phyloP scores from a whole-genome alignment of 2,329 filamentous ascomycete species.

The Aureobasidium namibiae region DNA sequence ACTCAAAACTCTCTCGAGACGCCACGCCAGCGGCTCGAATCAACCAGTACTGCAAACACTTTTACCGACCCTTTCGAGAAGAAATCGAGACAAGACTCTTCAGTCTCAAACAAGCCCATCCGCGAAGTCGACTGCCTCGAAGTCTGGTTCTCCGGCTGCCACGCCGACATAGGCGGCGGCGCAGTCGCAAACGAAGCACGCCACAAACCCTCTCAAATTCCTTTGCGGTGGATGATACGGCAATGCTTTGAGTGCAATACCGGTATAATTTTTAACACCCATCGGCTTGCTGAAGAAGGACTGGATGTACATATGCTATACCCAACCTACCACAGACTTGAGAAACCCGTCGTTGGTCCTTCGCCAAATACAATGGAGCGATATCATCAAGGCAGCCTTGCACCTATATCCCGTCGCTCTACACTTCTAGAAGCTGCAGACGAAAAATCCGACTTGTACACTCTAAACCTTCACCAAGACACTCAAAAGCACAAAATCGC shows the following conservation, averaged over 20 bases:
- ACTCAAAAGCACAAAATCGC: slow-evolving; percentile 15
- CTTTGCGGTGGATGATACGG: slow-evolving; percentile 41
- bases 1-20: not conserved
- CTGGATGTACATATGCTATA: slow-evolving; percentile 36
- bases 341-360: slow-evolving; percentile 27
- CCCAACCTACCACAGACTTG: slow-evolving; percentile 29
- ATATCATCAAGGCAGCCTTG: slow-evolving; percentile 27
- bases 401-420: slow-evolving; percentile 26
- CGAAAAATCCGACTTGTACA: slow-evolving; percentile 19
- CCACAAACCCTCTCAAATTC: slow-evolving; percentile 38
- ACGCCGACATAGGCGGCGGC: slow-evolving; percentile 39
- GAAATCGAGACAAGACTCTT: slow-evolving; percentile 22
- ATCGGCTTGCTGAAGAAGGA: slow-evolving; percentile 32
- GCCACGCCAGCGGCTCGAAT: not conserved
- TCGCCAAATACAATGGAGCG: slow-evolving; percentile 29
- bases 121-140: slow-evolving; percentile 21
- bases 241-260: slow-evolving; percentile 41
- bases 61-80: slow-evolving; percentile 3
- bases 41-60: not conserved
- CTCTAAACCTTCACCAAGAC: slow-evolving; percentile 19
- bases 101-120: slow-evolving; percentile 15
- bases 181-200: slow-evolving; percentile 34
- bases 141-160: slow-evolving; percentile 38
- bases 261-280: slow-evolving; percentile 36
- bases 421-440: slow-evolving; percentile 19